Conservation (phyloP, 1,284 basidiomycete species). For the Ustilago sp. region DNA sequence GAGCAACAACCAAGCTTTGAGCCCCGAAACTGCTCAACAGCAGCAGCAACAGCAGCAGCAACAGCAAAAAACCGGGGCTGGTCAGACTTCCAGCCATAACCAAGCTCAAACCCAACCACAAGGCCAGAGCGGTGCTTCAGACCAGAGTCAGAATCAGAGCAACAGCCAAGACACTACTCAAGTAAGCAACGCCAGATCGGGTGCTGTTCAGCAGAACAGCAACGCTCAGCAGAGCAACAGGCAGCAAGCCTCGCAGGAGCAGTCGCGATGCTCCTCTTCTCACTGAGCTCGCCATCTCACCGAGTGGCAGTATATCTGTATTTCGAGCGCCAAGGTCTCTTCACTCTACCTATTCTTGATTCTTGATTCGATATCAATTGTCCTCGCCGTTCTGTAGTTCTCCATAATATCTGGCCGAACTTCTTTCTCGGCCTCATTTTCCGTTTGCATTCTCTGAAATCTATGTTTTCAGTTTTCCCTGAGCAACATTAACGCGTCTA, state of each 20-base stretch:
- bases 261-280: background rate
- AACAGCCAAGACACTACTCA: background rate
- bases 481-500: too few species aligned
- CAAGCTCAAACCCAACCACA: slow-evolving; percentile 16
- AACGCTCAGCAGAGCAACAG: slow-evolving; percentile 5
- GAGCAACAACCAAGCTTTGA: slow-evolving; percentile 13
- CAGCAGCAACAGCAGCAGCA: slow-evolving; percentile 12
- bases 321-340: too few species aligned
- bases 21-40: slow-evolving; percentile 3
- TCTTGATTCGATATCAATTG: background rate
- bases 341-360: background rate
- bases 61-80: background rate
- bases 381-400: background rate
- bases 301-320: too few species aligned
- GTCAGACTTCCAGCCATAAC: background rate
- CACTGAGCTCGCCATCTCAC: background rate
- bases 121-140: slow-evolving; percentile 6
- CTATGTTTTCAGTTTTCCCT: too few species aligned
- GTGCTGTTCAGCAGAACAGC: slow-evolving; percentile 5
- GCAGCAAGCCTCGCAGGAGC: slow-evolving; percentile 3
- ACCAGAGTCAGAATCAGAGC: slow-evolving; percentile 11
- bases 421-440: background rate
- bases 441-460: background rate
- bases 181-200: background rate
- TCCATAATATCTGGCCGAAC: background rate